Percentiles rank a stretch among this genome's conserved stretches.
phyloP scores from a whole-genome alignment of 306 rosid species.

The Lablab purpureus region DNA sequence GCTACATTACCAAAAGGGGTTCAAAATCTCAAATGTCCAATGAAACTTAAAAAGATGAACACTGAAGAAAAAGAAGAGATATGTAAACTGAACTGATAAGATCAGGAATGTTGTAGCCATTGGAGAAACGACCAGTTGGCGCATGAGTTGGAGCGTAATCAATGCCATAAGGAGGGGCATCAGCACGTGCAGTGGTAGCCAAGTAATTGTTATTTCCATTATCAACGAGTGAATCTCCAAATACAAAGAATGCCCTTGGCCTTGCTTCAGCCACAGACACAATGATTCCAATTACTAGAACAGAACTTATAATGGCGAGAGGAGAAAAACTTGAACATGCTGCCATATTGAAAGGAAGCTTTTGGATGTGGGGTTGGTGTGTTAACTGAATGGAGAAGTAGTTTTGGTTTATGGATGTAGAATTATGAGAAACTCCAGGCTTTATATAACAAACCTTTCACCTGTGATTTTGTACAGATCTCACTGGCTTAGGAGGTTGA shows the following conservation, averaged over 20 bases:
- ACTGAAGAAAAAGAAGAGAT: background rate
- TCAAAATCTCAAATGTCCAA: background rate
- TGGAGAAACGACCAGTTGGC: constrained; percentile 84
- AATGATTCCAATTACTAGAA: background rate
- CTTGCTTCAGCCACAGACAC: constrained; percentile 35
- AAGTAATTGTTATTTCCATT: constrained; percentile 82
- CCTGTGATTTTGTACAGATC: background rate
- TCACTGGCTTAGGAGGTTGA: constrained; percentile 42
- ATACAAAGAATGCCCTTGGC: constrained; percentile 72
- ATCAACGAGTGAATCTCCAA: constrained; percentile 85
- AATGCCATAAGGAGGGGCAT: constrained; percentile 76
- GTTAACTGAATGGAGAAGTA: background rate
- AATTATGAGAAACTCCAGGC: background rate
- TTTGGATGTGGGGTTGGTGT: constrained; percentile 5
- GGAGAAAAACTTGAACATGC: background rate
- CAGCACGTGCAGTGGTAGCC: constrained; percentile 82
- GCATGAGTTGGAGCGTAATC: constrained; percentile 65
- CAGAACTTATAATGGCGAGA: constrained; percentile 18
- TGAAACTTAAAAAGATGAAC: background rate
- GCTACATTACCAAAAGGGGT: background rate
- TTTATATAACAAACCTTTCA: constrained; percentile 40
- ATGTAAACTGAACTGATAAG: constrained; percentile 61
- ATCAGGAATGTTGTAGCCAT: constrained; percentile 82
- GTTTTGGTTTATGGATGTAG: constrained; percentile 13
- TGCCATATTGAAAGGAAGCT: constrained; percentile 42